A percentile compares a stretch with the other conserved stretches of the same genome.
These are phyloP conservation scores for Colletotrichum echinochloae DNA, from an alignment of 2,329 filamentous ascomycete genomes.

Conservation along the genomic window DNA sequence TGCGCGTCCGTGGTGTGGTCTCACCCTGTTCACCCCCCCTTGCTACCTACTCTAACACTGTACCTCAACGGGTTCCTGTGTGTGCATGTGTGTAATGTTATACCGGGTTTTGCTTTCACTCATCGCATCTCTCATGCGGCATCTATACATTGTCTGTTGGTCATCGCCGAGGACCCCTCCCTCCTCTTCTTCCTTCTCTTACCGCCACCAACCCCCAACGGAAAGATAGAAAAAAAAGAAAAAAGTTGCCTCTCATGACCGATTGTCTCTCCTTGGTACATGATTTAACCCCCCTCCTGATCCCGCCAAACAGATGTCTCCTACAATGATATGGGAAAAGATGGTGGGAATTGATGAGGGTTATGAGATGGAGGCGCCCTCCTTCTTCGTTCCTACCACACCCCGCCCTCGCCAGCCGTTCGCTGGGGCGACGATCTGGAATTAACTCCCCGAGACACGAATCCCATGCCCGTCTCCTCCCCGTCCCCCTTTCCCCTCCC, in stretches of 20 bases:
- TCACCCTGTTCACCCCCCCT: background rate
- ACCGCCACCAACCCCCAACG: background rate
- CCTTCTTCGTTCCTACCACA: background rate
- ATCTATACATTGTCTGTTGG: background rate
- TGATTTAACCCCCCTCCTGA: background rate
- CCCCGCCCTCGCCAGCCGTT: background rate
- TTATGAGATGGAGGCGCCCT: background rate
- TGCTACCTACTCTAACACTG: background rate
- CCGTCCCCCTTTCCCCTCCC: background rate
- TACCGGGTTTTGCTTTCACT: background rate
- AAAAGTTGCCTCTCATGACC: background rate
- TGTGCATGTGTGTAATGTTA: conserved; percentile 6
- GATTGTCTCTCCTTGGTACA: background rate
- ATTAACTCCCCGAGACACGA: conserved; percentile 9
- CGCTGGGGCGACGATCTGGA: background rate
- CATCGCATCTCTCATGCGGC: conserved; percentile 1
- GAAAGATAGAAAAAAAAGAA: background rate
- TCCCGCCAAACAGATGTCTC: background rate
- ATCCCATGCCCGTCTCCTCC: background rate
- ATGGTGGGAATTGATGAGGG: background rate
- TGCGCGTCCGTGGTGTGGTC: background rate
- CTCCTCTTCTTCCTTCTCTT: background rate
- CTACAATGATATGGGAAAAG: background rate
- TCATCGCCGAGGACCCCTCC: background rate
- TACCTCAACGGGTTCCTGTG: conserved; percentile 11